phyloP scores from a whole-genome alignment of 2,329 filamentous ascomycete species.

The Aspergillus novofumigatus region DNA sequence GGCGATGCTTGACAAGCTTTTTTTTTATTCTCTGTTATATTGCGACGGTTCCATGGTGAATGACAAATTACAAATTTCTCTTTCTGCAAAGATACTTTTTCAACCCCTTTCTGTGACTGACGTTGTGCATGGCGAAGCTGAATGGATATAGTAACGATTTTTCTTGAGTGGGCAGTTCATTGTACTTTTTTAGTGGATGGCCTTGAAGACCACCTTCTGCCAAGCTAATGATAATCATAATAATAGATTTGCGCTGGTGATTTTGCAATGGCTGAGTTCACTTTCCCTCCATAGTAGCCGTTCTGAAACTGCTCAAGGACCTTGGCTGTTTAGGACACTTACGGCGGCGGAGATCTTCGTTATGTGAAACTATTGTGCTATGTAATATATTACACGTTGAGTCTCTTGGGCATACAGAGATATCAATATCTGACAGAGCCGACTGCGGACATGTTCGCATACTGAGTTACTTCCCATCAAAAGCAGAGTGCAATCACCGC shows the following conservation, averaged over 20 bases:
- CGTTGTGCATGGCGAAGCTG: slow-evolving; percentile 11
- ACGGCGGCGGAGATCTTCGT: background rate
- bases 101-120: slow-evolving; percentile 6
- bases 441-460: background rate
- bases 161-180: slow-evolving; percentile 6
- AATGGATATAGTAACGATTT: slow-evolving; percentile 12
- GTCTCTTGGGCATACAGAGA: background rate
- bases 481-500: slow-evolving; percentile 12
- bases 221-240: slow-evolving; percentile 9
- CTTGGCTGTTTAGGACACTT: background rate
- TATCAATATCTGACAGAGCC: background rate
- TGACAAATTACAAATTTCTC: slow-evolving; percentile 2
- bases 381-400: background rate
- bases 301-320: background rate
- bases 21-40: background rate
- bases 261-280: slow-evolving; percentile 3
- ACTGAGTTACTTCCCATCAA: background rate
- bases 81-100: slow-evolving; percentile 3
- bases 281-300: slow-evolving; percentile 3
- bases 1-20: background rate
- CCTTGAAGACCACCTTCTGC: background rate
- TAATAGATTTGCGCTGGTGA: slow-evolving; percentile 5
- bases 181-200: background rate
- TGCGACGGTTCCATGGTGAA: slow-evolving; percentile 4
- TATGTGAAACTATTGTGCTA: background rate